Conservation (phyloP, 768 basidiomycete species). For the Xerocomellus dryophilus region DNA sequence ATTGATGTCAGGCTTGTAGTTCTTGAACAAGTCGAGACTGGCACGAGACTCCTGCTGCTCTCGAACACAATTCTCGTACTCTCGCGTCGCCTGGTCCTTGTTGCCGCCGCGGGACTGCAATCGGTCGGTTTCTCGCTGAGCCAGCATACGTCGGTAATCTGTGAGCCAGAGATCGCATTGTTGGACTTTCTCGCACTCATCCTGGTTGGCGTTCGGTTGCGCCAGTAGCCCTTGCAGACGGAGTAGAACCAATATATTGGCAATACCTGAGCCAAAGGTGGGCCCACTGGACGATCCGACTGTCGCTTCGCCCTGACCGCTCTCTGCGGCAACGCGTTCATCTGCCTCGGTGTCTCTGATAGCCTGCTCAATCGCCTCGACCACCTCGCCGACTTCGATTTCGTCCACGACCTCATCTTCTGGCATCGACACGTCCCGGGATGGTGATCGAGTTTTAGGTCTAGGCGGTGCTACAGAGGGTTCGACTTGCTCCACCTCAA, state of each 20-base stretch:
- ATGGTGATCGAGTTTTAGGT: conserved; percentile 39
- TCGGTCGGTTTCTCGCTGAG: conserved; percentile 78
- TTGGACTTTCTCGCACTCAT: conserved; percentile 79
- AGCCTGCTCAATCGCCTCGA: conserved; percentile 71
- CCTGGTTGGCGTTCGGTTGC: conserved; percentile 55
- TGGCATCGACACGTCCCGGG: conserved; percentile 55
- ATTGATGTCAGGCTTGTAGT: conserved; percentile 96
- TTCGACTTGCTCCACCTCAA: conserved; percentile 49
- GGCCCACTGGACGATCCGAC: conserved; percentile 73
- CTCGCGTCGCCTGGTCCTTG: conserved; percentile 91
- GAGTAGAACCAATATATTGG: conserved; percentile 82
- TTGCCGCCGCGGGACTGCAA: conserved; percentile 72
- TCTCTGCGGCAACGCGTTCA: conserved; percentile 38
- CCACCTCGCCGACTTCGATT: conserved; percentile 78
- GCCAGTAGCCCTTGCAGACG: conserved; percentile 89
- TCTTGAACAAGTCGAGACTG: conserved; percentile 77
- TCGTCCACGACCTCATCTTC: conserved; percentile 68
- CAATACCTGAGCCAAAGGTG: conserved; percentile 80
- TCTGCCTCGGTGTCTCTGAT: conserved; percentile 63
- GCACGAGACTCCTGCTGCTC: conserved; percentile 90
- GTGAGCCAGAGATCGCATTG: conserved; percentile 88
- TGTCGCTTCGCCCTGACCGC: conserved; percentile 30
- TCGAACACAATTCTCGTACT: conserved; percentile 89
- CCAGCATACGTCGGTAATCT: conserved; percentile 70
- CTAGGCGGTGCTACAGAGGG: conserved; percentile 23